A percentile compares a stretch with the other conserved stretches of the same genome.
Evolutionary conservation across 768 basidiomycete species (phyloP).

Genomic region (Hydnomerulius pinastri): DNA sequence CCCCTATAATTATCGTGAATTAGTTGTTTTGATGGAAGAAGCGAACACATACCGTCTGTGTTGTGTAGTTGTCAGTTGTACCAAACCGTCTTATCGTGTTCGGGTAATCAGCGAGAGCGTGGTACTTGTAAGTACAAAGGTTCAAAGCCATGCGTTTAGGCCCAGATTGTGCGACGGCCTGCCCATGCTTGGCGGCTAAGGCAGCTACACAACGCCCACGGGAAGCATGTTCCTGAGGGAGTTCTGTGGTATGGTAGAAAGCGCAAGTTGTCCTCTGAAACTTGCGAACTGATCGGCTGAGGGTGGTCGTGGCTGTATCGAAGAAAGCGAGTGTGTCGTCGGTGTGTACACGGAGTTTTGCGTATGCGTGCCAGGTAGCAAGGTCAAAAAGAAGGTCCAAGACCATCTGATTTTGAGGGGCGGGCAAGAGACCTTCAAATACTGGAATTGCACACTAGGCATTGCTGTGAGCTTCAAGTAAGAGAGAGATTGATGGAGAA

Average conservation of each 20-base stretch:
- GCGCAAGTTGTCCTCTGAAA: slow-evolving; percentile 26
- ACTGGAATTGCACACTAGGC: slow-evolving; percentile 36
- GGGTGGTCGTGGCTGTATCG: slow-evolving; percentile 13
- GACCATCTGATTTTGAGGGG: slow-evolving; percentile 22
- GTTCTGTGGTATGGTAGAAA: slow-evolving; percentile 30
- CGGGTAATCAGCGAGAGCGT: slow-evolving; percentile 36
- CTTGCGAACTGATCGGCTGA: slow-evolving; percentile 24
- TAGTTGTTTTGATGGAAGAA: not conserved
- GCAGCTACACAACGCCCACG: slow-evolving; percentile 16
- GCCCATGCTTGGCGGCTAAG: not conserved
- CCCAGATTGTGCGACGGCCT: too few species aligned
- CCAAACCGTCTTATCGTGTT: slow-evolving; percentile 27
- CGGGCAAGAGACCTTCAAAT: slow-evolving; percentile 38
- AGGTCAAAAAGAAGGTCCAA: slow-evolving; percentile 29
- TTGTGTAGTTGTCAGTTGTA: slow-evolving; percentile 38
- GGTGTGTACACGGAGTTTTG: slow-evolving; percentile 37
- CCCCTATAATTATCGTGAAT: slow-evolving; percentile 25
- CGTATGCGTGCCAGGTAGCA: slow-evolving; percentile 37
- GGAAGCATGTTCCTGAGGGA: slow-evolving; percentile 28
- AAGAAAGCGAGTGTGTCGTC: slow-evolving; percentile 22
- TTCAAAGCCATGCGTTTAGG: slow-evolving; percentile 1
- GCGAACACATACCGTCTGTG: slow-evolving; percentile 27
- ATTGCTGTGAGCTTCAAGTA: too few species aligned
- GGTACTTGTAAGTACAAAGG: slow-evolving; percentile 34
- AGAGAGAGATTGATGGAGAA: not conserved